These are phyloP conservation scores for Leccinum angustisporum DNA, from an alignment of 1,284 basidiomycete genomes.

Conservation along the genomic window DNA sequence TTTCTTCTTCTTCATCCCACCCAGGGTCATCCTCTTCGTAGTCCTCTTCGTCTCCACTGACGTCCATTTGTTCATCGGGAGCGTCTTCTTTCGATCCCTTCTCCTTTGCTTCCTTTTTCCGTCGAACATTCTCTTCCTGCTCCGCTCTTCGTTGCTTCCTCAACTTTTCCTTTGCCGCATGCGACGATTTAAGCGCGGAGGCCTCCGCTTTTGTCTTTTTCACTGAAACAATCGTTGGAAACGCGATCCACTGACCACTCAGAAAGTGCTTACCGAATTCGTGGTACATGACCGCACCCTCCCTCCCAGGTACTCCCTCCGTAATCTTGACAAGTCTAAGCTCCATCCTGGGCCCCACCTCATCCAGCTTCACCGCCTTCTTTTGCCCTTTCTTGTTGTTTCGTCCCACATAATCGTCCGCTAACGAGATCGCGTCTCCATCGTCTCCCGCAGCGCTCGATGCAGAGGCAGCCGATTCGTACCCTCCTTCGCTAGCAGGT, in stretches of 20 bases:
- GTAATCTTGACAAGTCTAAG: slow-evolving; percentile 91
- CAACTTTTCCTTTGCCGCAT: slow-evolving; percentile 74
- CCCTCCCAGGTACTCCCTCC: slow-evolving; percentile 89
- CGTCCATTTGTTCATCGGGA: slow-evolving; percentile 34
- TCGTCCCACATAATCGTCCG: slow-evolving; percentile 91
- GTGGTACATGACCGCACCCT: slow-evolving; percentile 89
- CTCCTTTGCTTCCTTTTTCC: slow-evolving; percentile 61
- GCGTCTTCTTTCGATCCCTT: slow-evolving; percentile 36
- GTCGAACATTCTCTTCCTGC: slow-evolving; percentile 84
- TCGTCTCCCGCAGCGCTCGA: slow-evolving; percentile 86
- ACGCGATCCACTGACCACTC: slow-evolving; percentile 3
- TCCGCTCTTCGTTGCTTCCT: slow-evolving; percentile 78
- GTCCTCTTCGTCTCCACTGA: slow-evolving; percentile 39
- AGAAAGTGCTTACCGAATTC: slow-evolving; percentile 68
- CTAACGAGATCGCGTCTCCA: slow-evolving; percentile 77
- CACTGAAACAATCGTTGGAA: slow-evolving; percentile 46
- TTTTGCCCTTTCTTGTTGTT: slow-evolving; percentile 91
- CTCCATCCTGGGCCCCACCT: slow-evolving; percentile 96
- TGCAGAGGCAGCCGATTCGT: slow-evolving; percentile 77
- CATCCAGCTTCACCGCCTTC: slow-evolving; percentile 88
- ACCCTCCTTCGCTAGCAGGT: slow-evolving; percentile 68
- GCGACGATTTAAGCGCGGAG: slow-evolving; percentile 63
- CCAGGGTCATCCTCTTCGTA: slow-evolving; percentile 47
- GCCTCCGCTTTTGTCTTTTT: slow-evolving; percentile 80
- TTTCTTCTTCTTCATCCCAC: slow-evolving; percentile 67